A percentile compares a stretch with the other conserved stretches of the same genome.
Evolutionary conservation across 371 early-diverging fungal genomes (phyloP).

Genomic region (Fennellomyces sp.): DNA sequence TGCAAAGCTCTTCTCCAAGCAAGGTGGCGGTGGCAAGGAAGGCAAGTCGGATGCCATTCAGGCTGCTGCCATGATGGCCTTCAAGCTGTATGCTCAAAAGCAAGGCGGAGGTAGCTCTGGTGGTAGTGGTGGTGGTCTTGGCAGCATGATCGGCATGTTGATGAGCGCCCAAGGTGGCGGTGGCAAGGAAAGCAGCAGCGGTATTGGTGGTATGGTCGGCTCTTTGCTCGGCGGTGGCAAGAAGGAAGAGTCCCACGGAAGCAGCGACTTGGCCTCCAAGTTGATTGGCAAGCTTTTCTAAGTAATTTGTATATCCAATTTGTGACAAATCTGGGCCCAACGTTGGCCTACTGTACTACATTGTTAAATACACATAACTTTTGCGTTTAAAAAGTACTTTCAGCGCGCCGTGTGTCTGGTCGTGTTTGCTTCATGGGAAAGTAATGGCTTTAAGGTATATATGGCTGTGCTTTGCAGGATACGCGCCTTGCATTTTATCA

Average conservation of each 20-base stretch:
- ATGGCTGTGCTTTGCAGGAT: no score
- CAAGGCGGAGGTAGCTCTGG: constrained; percentile 25
- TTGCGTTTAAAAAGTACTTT: not conserved
- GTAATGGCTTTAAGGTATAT: no score
- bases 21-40: constrained; percentile 14
- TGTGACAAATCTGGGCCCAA: not conserved
- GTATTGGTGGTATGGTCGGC: constrained; percentile 36
- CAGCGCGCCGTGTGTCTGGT: not conserved
- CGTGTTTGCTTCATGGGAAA: not conserved
- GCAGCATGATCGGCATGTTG: constrained; percentile 32
- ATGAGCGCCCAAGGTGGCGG: constrained; percentile 26
- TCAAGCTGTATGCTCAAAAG: constrained; percentile 51
- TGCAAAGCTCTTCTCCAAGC: constrained; percentile 45
- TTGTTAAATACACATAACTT: not conserved
- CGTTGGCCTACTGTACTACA: not conserved
- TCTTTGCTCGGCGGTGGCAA: constrained; percentile 25
- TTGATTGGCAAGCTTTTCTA: constrained; percentile 12
- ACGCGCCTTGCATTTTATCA: no score
- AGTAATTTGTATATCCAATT: not conserved
- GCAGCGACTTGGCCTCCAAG: constrained; percentile 3
- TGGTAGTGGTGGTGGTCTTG: constrained; percentile 21
- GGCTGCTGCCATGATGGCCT: constrained; percentile 53
- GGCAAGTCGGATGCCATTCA: constrained; percentile 42
- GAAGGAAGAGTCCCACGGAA: constrained; percentile 16
- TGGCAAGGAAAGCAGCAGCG: constrained; percentile 15